Percentiles rank a stretch among this genome's conserved stretches.
Evolutionary conservation across 2,329 filamentous ascomycete genomes (phyloP).

Genomic region (Sporothrix protearum): DNA sequence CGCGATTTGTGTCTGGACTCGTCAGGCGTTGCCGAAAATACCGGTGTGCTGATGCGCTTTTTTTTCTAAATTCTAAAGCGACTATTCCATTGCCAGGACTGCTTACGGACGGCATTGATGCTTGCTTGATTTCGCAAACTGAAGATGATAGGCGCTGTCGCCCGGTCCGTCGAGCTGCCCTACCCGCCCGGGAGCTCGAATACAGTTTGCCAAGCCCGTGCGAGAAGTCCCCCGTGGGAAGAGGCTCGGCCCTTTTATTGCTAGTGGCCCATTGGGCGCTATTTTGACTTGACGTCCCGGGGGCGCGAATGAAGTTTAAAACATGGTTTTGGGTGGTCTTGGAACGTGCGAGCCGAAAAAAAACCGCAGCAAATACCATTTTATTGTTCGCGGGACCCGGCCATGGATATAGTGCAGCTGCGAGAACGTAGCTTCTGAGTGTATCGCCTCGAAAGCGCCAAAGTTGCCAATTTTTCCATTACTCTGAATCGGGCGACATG

Average conservation of each 20-base stretch:
- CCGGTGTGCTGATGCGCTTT: too few relatives aligned
- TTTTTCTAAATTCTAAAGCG: too few relatives aligned
- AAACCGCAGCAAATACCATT: background rate
- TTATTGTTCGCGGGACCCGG: background rate
- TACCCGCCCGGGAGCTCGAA: background rate
- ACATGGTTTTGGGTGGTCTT: background rate
- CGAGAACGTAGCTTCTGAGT: too few relatives aligned
- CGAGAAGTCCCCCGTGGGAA: background rate
- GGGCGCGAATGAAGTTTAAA: background rate
- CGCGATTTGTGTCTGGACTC: too few relatives aligned
- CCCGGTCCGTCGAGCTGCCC: background rate
- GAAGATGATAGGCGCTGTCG: background rate
- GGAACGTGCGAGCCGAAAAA: background rate
- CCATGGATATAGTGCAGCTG: too few relatives aligned
- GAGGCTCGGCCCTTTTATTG: constrained; percentile 14
- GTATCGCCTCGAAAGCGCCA: too few relatives aligned
- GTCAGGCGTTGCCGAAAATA: too few relatives aligned
- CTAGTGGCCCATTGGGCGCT: background rate
- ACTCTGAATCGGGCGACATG: too few relatives aligned
- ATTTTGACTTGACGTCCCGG: background rate
- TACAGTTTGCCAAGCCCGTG: background rate
- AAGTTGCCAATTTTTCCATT: too few relatives aligned
- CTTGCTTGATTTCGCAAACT: background rate
- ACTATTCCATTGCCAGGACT: too few relatives aligned
- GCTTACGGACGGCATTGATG: too few relatives aligned